Evolutionary conservation across 257 asterid species (phyloP), one percentile per base, ranked within the genome.

Genomic region (Salvia hispanica): DNA sequence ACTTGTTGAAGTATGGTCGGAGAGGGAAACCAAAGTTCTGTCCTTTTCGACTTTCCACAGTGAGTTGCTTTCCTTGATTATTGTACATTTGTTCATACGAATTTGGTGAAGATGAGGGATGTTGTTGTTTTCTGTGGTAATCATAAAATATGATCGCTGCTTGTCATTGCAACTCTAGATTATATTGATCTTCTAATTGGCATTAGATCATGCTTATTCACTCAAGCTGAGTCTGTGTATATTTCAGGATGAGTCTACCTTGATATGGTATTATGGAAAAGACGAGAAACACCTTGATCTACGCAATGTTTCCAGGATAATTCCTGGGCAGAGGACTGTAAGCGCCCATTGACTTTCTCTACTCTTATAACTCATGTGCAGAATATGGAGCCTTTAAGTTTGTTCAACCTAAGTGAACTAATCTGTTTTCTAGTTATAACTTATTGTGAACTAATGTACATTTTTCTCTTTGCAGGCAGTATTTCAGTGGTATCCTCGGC

Each of bases 11-110:
- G 82, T 89, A 92, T 71, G 96, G 98, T 51, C 72, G 98, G 66
- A 87, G 95, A 75, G 98, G 98, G 82, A 92, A 86, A 84, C 98
- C 98, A 9, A 92, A 92, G 88, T 92, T 92, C 82, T 89, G 95
- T 62, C 95, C 95, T 2, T 89, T 92, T 89, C 90, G 96, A 73
- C 85, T 92, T 75, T 92, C 98, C 34, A 55, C 81, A 16, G 98
- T 92, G 74, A 77, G 91, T 70, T 76, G n/a, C 33, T 57, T 51
- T 51, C 60, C 25, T n/a, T n/a, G 43, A 14, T 63, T 62, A 47
- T 42, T 64, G 7, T 16, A 46, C 3, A 14, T 15, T n/a, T 33
- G 37, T 9, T 71, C 37, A 9, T 40, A 15, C 47, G 54, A 40
- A 34, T 58, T 13, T 34, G 28, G 28, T 6, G 14, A 53, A 53